Evolutionary conservation across 2,329 filamentous ascomycete genomes (phyloP), one percentile per base, ranked within the genome.

Genomic region (Thelonectria rubi): DNA sequence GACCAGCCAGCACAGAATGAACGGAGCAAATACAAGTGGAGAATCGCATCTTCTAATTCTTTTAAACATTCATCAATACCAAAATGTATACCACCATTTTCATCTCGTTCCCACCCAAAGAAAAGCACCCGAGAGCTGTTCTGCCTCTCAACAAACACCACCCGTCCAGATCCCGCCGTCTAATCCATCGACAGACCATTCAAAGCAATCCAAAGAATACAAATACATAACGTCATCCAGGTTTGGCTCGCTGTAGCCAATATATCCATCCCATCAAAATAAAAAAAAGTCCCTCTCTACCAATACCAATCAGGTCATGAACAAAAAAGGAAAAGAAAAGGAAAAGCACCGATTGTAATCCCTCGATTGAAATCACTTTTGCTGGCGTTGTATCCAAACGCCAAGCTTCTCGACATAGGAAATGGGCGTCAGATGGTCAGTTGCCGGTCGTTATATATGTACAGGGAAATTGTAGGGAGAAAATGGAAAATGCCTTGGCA

Each of bases 221-320:
- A 58, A 62, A 55, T 68, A 61, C 63, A 62, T 71, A 65, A 69
- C 62, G 56, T 70, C 68, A 62, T 71, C 64, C 58, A 58, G 40
- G 11, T 37, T n/a, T 66, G 47, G 61, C 48, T 49, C 24, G 42
- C 57, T 64, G 55, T 63, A 32, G 55, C 56, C 66, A 30, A 58
- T 60, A 67, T 66, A 63, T 57, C 59, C 68, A 30, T 50, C 58
- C 34, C 34, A 7, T 14, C 11, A 37, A 37, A 37, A 37, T 14
- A 11, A 37, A 15, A 30, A 30, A 66, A 62, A 65, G 56, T 49
- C 49, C 55, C 34, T 55, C 51, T 51, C 39, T 47, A 32, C 63
- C 43, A 37, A 45, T 34, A 32, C 57, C 52, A 60, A 42, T 59
- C 57, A 60, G 66, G 61, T 58, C 58, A 62, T 68, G 61, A 66